Percentiles rank a stretch among this genome's conserved stretches.
Evolutionary conservation across 2,329 filamentous ascomycete genomes (phyloP).

Genomic region (Nakataea oryzae): DNA sequence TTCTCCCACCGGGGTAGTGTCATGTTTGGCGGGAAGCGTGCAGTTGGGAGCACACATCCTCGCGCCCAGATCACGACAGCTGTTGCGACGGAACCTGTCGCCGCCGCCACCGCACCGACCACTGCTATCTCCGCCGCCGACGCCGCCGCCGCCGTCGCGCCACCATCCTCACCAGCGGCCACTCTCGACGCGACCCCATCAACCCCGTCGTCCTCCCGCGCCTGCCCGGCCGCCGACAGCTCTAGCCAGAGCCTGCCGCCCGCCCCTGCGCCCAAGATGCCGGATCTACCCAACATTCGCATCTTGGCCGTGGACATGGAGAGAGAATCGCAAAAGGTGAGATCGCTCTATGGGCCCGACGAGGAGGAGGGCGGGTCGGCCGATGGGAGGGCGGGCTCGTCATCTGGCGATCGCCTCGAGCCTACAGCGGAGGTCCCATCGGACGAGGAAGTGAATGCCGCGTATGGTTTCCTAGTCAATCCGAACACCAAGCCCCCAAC

Average conservation of each 20-base stretch:
- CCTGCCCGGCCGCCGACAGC: background rate
- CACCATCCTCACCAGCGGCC: constrained; percentile 5
- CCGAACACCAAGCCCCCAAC: constrained; percentile 11
- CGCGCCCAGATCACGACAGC: background rate
- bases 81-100: background rate
- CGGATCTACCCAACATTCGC: constrained; percentile 34
- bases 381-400: constrained; percentile 36
- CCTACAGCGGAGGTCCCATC: constrained; percentile 39
- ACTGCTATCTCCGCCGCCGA: background rate
- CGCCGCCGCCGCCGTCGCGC: constrained; percentile 6
- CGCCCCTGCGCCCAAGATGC: constrained; percentile 5
- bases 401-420: constrained; percentile 34
- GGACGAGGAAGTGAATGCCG: constrained; percentile 41
- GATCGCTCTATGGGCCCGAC: constrained; percentile 52
- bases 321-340: constrained; percentile 57
- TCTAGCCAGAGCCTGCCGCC: background rate
- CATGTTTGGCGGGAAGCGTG: constrained; percentile 43
- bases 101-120: constrained; percentile 1
- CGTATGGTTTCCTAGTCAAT: constrained; percentile 44
- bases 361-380: constrained; percentile 43
- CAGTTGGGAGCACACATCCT: constrained; percentile 8
- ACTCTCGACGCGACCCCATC: constrained; percentile 5
- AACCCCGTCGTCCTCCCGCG: constrained; percentile 11
- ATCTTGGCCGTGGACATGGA: constrained; percentile 44
- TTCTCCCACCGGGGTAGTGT: constrained; percentile 56